These are phyloP conservation scores for Gymnopilus junonius DNA, from an alignment of 768 basidiomycete genomes.

Conservation along the genomic window DNA sequence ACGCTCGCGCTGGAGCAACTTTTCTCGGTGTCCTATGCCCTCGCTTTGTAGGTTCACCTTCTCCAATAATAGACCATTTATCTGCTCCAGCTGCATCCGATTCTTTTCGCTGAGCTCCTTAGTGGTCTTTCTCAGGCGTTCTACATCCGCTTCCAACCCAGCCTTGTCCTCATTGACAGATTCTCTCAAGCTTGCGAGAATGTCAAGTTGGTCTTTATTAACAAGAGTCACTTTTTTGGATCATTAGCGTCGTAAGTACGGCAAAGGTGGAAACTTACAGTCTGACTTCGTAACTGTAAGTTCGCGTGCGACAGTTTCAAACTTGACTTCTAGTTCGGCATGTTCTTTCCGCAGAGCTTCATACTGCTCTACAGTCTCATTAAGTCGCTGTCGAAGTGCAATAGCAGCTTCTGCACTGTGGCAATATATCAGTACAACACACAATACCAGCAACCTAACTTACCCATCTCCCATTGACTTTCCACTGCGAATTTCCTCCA, in stretches of 20 bases:
- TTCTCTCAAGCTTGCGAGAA: constrained; percentile 82
- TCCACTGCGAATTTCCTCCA: constrained; percentile 92
- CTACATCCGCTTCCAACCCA: constrained; percentile 70
- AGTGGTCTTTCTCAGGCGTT: constrained; percentile 65
- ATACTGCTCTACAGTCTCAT: constrained; percentile 84
- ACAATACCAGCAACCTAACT: constrained; percentile 24
- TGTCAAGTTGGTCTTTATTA: constrained; percentile 92
- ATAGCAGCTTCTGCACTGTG: constrained; percentile 83
- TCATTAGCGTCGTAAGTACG: constrained; percentile 4
- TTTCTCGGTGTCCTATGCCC: constrained; percentile 88
- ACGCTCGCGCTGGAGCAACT: constrained; percentile 83
- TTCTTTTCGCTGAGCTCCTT: constrained; percentile 81
- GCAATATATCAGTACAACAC: neutral
- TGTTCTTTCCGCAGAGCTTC: constrained; percentile 72
- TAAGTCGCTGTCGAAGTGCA: constrained; percentile 84
- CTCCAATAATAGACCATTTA: constrained; percentile 84
- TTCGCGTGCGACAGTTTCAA: constrained; percentile 64
- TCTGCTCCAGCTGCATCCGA: constrained; percentile 88
- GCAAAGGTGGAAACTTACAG: constrained; percentile 49
- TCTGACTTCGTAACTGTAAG: constrained; percentile 87
- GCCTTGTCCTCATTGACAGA: constrained; percentile 90
- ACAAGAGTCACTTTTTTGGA: constrained; percentile 75
- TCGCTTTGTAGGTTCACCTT: constrained; percentile 91
- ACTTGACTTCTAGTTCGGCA: constrained; percentile 71
- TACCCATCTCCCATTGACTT: constrained; percentile 84